Percentiles rank a stretch among this genome's conserved stretches.
phyloP scores from a whole-genome alignment of 768 basidiomycete genomes.

The Leccinum fibrillosum region DNA sequence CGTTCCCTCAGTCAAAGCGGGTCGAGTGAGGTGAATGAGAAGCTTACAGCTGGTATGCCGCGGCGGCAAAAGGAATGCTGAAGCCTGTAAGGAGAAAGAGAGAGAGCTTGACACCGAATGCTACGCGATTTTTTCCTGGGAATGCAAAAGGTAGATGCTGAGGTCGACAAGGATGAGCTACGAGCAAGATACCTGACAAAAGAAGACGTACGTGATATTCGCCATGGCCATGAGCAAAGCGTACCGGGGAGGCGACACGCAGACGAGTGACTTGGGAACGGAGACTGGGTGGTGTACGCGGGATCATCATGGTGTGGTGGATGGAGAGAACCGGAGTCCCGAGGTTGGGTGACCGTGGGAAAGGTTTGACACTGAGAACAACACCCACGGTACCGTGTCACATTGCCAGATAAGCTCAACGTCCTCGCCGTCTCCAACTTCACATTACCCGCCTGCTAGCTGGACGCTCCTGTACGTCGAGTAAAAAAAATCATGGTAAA shows the following conservation, averaged over 20 bases:
- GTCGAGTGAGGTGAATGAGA: not conserved
- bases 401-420: not conserved
- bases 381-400: not conserved
- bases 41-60: conserved; percentile 62
- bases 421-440: not conserved
- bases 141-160: conserved; percentile 58
- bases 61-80: conserved; percentile 63
- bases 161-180: conserved; percentile 1
- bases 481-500: not conserved
- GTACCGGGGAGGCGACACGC: conserved; percentile 29
- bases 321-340: conserved; percentile 14
- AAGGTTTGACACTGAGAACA: not conserved
- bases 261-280: conserved; percentile 38
- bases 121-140: conserved; percentile 48
- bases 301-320: conserved; percentile 34
- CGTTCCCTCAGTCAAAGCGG: not conserved
- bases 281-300: conserved; percentile 40
- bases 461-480: not conserved
- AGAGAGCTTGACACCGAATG: conserved; percentile 37
- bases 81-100: conserved; percentile 52
- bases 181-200: conserved; percentile 1
- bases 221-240: conserved; percentile 47
- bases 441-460: not conserved
- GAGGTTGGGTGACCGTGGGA: conserved; percentile 15
- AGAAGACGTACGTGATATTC: conserved; percentile 47